Base-by-base conservation (phyloP, 2,329 filamentous ascomycete species). In the Fusarium secorum region DNA sequence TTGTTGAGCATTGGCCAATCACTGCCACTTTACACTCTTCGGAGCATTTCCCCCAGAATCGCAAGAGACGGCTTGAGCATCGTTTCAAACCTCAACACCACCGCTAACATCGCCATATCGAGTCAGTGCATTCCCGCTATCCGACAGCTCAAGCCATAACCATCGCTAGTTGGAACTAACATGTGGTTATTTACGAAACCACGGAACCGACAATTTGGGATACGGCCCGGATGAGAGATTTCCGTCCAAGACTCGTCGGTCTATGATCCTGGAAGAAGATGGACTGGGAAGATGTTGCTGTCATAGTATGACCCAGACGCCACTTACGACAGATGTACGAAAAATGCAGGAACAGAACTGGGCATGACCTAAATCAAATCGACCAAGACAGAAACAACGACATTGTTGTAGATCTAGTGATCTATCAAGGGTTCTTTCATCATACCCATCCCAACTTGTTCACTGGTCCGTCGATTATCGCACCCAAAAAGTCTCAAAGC, bases 51-150 rank as follows among this genome's bases (percentile, higher is more conserved):
- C 49, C 26, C 28, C n/a, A 52, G 48, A 39, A 38, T 42, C n/a
- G 3, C n/a, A 49, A 30, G 42, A 11, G 26, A 41, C 22, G 44
- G 56, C 41, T 48, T 10, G 20, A 32, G 30, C 58, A 49, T 48
- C 30, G 28, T 28, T 46, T 24, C 38, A 60, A 42, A 52, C 22
- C 5, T 38, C 22, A 65, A 60, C 38, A 45, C 38, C 35, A 60
- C 51, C 42, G 24, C 28, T 42, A 54, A 15, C 54, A 69, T 57
- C 36, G 33, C 24, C n/a, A 58, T 28, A 35, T 52, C 17, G 60
- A 70, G 60, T 70, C 64, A 66, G 42, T 41, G 35, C 60, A 72
- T 71, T 72, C 53, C 49, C 65, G 58, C 53, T 62, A 32, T 14
- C 41, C 22, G 59, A 9, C 35, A 22, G 28, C 30, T 42, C 32